Base-by-base conservation (phyloP, 2,329 filamentous ascomycete species). In the Blumeriella jaapii region DNA sequence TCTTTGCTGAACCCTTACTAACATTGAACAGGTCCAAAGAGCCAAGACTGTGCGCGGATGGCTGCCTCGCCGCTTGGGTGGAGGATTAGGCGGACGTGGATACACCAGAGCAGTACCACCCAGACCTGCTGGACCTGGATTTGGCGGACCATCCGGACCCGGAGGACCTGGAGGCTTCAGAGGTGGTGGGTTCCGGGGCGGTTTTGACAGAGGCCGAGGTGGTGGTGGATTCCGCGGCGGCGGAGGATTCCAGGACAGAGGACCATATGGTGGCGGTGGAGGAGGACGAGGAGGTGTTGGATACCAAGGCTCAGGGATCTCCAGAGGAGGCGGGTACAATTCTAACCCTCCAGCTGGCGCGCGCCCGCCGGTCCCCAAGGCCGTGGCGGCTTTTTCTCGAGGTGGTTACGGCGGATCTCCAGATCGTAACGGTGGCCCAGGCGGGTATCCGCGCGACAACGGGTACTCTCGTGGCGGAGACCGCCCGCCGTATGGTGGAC, bases 31-130 rank as follows among this genome's bases (percentile, higher is more conserved):
- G 32, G 32, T 96, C 42, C 91, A 98, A 63, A 79, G 91, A 55
- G 91, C 91, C 48, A 81, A 91, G 50, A 96, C 91, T 19, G 85
- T 95, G 25, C 82, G 83, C 55, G 85, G 82, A 31, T 98, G 91
- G 91, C 82, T 83, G 55, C 91, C 91, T 42, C 79, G 83, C 49
- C 80, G 91, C 45, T 80, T 93, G 34, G 91, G 89, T 39, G 91
- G 91, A 47, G 91, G 91, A 29, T 73, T 95, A 2, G 91, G 91
- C 44, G 89, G 89, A 29, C 78, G 91, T 52, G 82, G 84, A 46
- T 96, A 96, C 61, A 96, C 89, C 38, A 93, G 89, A 60, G 74
- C 78, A 11, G 68, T 76, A 46, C 72, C 80, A 32, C 68, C 80
- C 22, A 75, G 84, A 34, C 84, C 84, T 29, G 67, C 70, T 45